These are phyloP conservation scores for Diddensiella caesifluorescens DNA, from an alignment of 805 yeast genomes.

Conservation along the genomic window DNA sequence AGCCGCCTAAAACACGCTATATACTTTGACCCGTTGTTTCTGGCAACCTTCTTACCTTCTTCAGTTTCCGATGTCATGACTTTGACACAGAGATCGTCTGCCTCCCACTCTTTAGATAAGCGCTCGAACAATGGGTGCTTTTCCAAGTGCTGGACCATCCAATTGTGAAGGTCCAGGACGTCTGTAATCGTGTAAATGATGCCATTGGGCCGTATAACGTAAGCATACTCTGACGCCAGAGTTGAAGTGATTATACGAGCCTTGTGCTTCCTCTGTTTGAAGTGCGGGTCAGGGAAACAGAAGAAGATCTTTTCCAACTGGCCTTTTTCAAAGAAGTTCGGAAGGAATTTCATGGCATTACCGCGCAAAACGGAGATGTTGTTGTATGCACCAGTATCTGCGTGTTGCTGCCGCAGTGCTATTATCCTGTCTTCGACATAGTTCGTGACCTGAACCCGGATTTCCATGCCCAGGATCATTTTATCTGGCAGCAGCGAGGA, in stretches of 20 bases:
- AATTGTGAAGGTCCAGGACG: conserved; percentile 83
- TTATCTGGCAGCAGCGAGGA: conserved; percentile 71
- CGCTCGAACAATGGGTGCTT: conserved; percentile 89
- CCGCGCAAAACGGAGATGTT: conserved; percentile 89
- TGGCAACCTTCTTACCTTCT: conserved; percentile 93
- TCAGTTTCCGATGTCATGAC: conserved; percentile 92
- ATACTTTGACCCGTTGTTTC: conserved; percentile 83
- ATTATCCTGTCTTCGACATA: conserved; percentile 93
- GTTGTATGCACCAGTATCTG: conserved; percentile 48
- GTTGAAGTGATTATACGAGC: conserved; percentile 93
- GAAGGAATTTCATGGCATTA: conserved; percentile 95
- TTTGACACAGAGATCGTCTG: conserved; percentile 70
- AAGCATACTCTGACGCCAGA: conserved; percentile 86
- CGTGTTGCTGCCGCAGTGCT: conserved; percentile 66
- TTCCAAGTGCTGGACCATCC: conserved; percentile 94
- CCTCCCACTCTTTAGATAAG: conserved; percentile 72
- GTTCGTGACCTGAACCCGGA: conserved; percentile 94
- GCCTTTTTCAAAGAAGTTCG: conserved; percentile 81
- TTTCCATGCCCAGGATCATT: conserved; percentile 90
- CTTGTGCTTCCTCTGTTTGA: conserved; percentile 94
- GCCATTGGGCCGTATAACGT: conserved; percentile 80
- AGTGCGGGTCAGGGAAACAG: conserved; percentile 99
- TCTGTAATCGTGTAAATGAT: conserved; percentile 92
- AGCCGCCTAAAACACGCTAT: conserved; percentile 81
- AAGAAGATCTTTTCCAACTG: conserved; percentile 90